Percentiles rank a stretch among this genome's conserved stretches.
Conservation (phyloP, 805 yeast species). For the Candida vartiovaarae region DNA sequence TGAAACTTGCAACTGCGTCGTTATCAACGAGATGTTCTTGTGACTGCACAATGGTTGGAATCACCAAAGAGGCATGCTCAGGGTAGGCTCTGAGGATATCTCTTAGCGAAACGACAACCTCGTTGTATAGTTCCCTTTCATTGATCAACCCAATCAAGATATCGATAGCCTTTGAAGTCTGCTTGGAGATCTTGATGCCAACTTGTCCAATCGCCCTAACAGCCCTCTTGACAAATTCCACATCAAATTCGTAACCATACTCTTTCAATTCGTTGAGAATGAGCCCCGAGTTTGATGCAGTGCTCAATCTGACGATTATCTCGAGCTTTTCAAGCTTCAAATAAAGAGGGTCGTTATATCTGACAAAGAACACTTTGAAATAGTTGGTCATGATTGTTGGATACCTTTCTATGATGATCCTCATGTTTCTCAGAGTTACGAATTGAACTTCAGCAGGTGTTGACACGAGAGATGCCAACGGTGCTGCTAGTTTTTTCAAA, state of each 20-base stretch:
- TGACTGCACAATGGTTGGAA: conserved; percentile 46
- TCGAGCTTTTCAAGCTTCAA: conserved; percentile 73
- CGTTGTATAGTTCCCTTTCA: conserved; percentile 60
- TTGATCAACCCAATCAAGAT: conserved; percentile 50
- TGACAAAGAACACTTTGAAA: conserved; percentile 82
- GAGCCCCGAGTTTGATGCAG: conserved; percentile 49
- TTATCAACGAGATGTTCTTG: conserved; percentile 40
- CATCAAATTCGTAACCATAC: conserved; percentile 81
- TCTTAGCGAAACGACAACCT: conserved; percentile 54
- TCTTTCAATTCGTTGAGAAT: conserved; percentile 68
- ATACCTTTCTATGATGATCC: conserved; percentile 82
- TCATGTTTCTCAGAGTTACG: conserved; percentile 84
- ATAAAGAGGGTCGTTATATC: conserved; percentile 77
- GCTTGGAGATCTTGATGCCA: conserved; percentile 53
- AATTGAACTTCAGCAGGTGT: conserved; percentile 93
- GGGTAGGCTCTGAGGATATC: conserved; percentile 64
- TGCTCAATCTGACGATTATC: conserved; percentile 62
- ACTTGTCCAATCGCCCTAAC: conserved; percentile 64
- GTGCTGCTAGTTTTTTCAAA: conserved; percentile 71
- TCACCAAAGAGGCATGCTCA: conserved; percentile 38
- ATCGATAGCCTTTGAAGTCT: conserved; percentile 51
- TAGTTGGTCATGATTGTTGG: conserved; percentile 75
- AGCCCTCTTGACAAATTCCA: conserved; percentile 62
- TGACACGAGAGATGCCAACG: conserved; percentile 79
- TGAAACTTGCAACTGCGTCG: conserved; percentile 47